Evolutionary conservation across 2,329 filamentous ascomycete species (phyloP), one percentile per base, ranked within the genome.

Genomic region (Huntiella moniliformis): DNA sequence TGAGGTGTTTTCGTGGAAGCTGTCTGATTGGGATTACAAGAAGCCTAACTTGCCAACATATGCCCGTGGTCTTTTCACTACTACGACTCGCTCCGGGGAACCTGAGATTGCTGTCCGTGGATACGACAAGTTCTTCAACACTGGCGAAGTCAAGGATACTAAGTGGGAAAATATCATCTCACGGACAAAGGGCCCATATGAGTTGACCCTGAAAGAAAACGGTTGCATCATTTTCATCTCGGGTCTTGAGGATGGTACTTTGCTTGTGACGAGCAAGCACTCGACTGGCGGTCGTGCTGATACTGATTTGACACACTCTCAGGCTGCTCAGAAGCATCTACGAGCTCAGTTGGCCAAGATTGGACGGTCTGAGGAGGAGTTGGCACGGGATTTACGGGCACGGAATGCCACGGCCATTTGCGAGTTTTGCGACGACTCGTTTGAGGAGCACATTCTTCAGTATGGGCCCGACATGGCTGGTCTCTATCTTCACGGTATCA

Each of bases 61-160:
- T 59, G 87, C 91, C 4, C 78, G 91, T 45, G 91, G 91, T 5
- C 72, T 98, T 1, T 98, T 98, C 63, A 98, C 87, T n/a, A 73
- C 64, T 52, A 78, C 73, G 51, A 65, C 70, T 42, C 67, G 73
- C 18, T 76, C 77, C 6, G 67, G 73, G 6, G 17, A 31, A 7
- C 65, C 74, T 10, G 84, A 94, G 60, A 95, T 98, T 54, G 82
- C 73, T 1, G 76, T 85, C 42, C 74, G 91, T 54, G 91, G 91
- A 44, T 98, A 98, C 62, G 88, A 98, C 68, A 98, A 98, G 63
- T 98, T 98, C 67, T 98, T 98, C 74, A 98, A 98, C 55, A 72
- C 84, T 36, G 74, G 74, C 43, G 91, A 98, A 63, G 80, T 93
- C 5, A 61, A 66, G 40, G 75, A 81, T 52, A 98, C 91, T 3